These are phyloP conservation scores for Globisporangium recalcitrans DNA, from an alignment of 352 stramenopile genomes.

Conservation along the genomic window DNA sequence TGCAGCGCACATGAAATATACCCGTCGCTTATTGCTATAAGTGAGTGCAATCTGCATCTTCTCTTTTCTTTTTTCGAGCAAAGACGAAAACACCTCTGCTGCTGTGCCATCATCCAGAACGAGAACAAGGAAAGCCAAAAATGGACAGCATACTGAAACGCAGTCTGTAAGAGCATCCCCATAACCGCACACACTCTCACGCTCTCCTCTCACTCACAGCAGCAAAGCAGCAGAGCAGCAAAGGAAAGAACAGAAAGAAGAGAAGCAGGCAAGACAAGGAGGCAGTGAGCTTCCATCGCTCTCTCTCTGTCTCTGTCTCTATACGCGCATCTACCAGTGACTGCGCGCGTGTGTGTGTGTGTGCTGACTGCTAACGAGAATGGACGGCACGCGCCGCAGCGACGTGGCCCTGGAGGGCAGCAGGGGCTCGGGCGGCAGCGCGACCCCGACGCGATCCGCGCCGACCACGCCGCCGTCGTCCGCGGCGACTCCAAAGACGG, in stretches of 20 bases:
- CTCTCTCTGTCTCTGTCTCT: neutral
- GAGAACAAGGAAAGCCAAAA: neutral
- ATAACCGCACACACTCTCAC: conserved; percentile 6
- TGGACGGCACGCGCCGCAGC: conserved; percentile 19
- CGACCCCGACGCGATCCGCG: conserved; percentile 11
- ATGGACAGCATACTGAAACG: conserved; percentile 8
- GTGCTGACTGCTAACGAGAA: neutral
- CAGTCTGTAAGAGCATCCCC: conserved; percentile 2
- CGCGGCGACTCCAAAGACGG: conserved; percentile 1
- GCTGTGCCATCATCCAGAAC: neutral
- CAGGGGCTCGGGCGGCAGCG: conserved; percentile 8
- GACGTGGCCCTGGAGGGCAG: conserved; percentile 15
- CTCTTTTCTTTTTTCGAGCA: conserved; percentile 5
- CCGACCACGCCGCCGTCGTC: conserved; percentile 13
- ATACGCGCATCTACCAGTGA: neutral
- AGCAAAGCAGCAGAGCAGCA: no score
- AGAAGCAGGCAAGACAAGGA: neutral
- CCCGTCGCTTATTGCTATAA: neutral
- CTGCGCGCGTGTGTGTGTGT: neutral
- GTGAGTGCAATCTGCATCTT: neutral
- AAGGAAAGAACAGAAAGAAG: conserved; percentile 5
- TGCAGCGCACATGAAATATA: neutral
- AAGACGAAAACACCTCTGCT: neutral
- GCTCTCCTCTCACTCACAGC: neutral
- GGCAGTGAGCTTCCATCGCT: neutral